Conservation (phyloP, 345 rosid genomes). For the Turnera subulata region DNA sequence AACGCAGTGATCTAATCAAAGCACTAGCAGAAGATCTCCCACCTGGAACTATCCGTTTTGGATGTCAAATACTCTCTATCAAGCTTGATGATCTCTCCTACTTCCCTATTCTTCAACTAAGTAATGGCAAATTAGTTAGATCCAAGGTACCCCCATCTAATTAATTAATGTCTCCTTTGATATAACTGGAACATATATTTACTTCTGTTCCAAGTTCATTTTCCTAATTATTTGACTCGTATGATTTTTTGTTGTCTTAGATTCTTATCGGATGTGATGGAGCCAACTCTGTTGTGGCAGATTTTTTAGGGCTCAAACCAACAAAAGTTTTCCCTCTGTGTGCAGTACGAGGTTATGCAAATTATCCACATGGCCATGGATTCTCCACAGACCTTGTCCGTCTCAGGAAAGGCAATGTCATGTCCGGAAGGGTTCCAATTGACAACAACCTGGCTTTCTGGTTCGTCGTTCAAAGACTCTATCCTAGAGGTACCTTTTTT, state of each 20-base stretch:
- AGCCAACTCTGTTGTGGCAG: conserved; percentile 37
- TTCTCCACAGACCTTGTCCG: conserved; percentile 26
- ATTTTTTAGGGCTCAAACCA: conserved; percentile 32
- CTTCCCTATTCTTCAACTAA: conserved; percentile 26
- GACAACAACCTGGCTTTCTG: conserved; percentile 32
- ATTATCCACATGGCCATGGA: conserved; percentile 42
- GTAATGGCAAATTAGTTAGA: conserved; percentile 29
- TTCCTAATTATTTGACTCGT: too few species aligned
- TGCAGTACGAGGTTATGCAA: conserved; percentile 42
- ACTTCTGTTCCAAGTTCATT: too few species aligned
- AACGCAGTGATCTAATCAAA: conserved; percentile 42
- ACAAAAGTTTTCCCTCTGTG: conserved; percentile 27
- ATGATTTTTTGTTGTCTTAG: conserved; percentile 3
- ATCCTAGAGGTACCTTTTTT: conserved; percentile 10
- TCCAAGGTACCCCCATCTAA: conserved; percentile 52
- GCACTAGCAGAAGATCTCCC: conserved; percentile 42
- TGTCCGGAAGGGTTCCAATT: conserved; percentile 36
- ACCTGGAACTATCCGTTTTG: conserved; percentile 31
- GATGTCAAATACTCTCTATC: conserved; percentile 26
- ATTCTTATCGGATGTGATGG: conserved; percentile 61
- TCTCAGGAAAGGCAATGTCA: conserved; percentile 9
- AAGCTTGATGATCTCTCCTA: conserved; percentile 28
- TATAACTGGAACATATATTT: too few species aligned
- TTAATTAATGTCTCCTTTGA: too few species aligned
- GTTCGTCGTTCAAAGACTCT: conserved; percentile 23